phyloP scores from a whole-genome alignment of 108 stramenopile species.

The Cylindrotheca closterium region DNA sequence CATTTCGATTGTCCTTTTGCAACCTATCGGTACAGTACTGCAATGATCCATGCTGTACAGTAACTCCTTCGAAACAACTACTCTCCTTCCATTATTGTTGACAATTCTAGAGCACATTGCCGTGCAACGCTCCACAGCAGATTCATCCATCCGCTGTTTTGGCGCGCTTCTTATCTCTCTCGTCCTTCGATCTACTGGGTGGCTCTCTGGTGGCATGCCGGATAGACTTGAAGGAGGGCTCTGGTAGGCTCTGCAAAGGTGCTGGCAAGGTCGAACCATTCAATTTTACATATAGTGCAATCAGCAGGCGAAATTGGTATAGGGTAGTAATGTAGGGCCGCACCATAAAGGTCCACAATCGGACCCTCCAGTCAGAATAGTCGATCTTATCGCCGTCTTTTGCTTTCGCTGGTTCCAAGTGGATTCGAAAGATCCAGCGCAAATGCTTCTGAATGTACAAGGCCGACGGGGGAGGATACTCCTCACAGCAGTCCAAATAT shows the following conservation, averaged over 20 bases:
- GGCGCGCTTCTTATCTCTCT: too few relatives aligned
- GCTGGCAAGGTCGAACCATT: constrained; percentile 19
- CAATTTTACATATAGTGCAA: constrained; percentile 49
- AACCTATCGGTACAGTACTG: too few relatives aligned
- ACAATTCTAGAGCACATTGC: too few relatives aligned
- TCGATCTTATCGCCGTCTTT: constrained; percentile 18
- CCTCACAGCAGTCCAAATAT: constrained; percentile 48
- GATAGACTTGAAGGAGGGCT: background rate
- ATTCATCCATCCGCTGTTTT: too few relatives aligned
- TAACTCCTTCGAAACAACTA: too few relatives aligned
- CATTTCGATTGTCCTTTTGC: too few relatives aligned
- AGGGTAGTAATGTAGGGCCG: constrained; percentile 46
- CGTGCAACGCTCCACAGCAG: too few relatives aligned
- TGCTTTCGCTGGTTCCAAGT: constrained; percentile 37
- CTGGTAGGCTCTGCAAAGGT: background rate
- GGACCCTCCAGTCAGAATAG: constrained; percentile 44
- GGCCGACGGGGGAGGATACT: constrained; percentile 50
- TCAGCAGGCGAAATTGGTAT: constrained; percentile 52
- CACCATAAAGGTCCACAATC: constrained; percentile 56
- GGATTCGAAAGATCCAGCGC: constrained; percentile 59
- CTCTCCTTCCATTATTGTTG: too few relatives aligned
- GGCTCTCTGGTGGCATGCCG: background rate
- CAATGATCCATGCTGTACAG: too few relatives aligned
- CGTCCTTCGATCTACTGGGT: too few relatives aligned
- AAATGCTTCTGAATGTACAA: constrained; percentile 60